Evolutionary conservation across 1,284 basidiomycete species (phyloP), one percentile per base, ranked within the genome.

Genomic region (Malassezia arunalokei): DNA sequence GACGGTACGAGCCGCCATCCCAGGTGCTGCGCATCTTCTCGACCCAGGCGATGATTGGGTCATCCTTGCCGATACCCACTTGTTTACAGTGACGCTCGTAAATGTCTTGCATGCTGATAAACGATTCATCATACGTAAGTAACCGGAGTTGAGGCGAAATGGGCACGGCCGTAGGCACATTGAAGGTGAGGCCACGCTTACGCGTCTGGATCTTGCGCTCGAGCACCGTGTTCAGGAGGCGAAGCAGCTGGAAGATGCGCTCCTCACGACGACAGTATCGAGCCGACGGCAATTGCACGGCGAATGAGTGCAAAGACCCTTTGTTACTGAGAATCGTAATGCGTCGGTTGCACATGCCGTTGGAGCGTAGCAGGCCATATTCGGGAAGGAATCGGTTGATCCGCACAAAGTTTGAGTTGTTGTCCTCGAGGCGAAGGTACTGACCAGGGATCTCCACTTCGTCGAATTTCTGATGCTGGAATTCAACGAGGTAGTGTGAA

Each of bases 401-500:
- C 62, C 86, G 84, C 59, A 90, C 81, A 67, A 98, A 95, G 66
- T 87, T 85, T 65, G 86, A 84, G 67, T 90, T 88, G 71, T 81
- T 88, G 74, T 98, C 94, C 72, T 92, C 90, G 71, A 67, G 43
- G 44, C 56, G 53, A 0, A 91, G 85, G 68, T 99, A 99, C 75
- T 99, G 94, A 8, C 94, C 94, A 17, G 94, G 94, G 50, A 99
- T 83, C 74, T 99, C 94, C 46, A 99, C 88, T 63, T 98, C 94
- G 65, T 98, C 94, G 53, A 95, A 91, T 74, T 92, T 95, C 69
- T 84, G 84, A 74, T 95, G 91, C 66, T 98, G 92, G 79, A 98
- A 99, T 74, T 98, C 92, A 9, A 88, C 87, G 59, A 98, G 78
- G 76, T 90, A 96, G 75, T 94, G 90, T 61, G 87, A 91, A 43